phyloP scores from a whole-genome alignment of 179 eudicot genomes.

The Beta lomatogona region DNA sequence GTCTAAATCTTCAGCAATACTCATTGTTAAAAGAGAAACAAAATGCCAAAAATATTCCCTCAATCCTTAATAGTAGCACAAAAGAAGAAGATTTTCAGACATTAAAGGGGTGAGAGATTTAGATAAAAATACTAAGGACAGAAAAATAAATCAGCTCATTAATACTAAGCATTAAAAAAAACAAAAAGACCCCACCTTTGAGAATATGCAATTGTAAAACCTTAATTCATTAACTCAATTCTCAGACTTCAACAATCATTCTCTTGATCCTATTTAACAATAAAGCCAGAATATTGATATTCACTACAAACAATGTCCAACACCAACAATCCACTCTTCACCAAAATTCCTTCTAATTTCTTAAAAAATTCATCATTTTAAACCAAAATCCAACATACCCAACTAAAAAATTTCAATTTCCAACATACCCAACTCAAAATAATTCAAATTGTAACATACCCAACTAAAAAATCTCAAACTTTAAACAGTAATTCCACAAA shows the following conservation, averaged over 20 bases:
- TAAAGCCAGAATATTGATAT: neutral
- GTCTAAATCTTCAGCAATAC: conserved; percentile 49
- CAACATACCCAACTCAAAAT: conserved; percentile 18
- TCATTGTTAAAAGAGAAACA: conserved; percentile 26
- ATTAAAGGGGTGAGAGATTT: neutral
- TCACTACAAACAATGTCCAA: neutral
- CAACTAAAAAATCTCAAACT: conserved; percentile 16
- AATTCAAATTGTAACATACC: conserved; percentile 5
- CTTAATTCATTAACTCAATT: neutral
- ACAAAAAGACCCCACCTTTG: conserved; percentile 9
- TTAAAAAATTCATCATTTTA: conserved; percentile 8
- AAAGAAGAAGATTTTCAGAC: conserved; percentile 25
- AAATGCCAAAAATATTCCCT: conserved; percentile 20
- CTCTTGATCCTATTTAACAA: neutral
- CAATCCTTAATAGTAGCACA: conserved; percentile 20
- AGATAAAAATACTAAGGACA: neutral
- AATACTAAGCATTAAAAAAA: neutral
- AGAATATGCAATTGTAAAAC: neutral
- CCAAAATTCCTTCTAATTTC: neutral
- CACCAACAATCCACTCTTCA: neutral
- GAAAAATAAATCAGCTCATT: neutral
- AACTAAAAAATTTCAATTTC: neutral
- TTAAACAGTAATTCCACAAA: neutral
- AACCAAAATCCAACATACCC: neutral
- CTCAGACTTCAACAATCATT: neutral